Conservation (phyloP, 2,329 filamentous ascomycete genomes). For the Apiospora arundinis region DNA sequence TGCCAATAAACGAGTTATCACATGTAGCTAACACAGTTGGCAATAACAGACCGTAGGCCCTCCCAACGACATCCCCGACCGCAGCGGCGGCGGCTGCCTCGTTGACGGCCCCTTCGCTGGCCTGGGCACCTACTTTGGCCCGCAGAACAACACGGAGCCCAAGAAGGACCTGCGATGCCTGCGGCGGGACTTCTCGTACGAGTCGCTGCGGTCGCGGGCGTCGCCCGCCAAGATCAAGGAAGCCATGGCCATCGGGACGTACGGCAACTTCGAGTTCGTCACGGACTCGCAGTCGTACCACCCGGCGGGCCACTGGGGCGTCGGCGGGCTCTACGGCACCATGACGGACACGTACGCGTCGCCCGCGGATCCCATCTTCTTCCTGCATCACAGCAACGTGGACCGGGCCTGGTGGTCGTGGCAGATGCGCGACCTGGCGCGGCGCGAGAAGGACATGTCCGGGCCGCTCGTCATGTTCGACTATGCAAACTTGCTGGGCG, state of each 20-base stretch:
- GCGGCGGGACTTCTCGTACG: slow-evolving; percentile 16
- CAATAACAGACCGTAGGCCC: not conserved
- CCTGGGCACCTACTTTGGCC: not conserved
- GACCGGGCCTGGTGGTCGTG: slow-evolving; percentile 22
- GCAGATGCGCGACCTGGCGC: not conserved
- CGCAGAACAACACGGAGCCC: not conserved
- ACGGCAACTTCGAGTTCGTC: slow-evolving; percentile 10
- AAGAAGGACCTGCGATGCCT: not conserved
- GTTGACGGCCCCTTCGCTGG: not conserved
- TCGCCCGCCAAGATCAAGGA: not conserved
- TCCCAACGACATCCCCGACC: slow-evolving; percentile 16
- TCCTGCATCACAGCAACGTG: slow-evolving; percentile 20
- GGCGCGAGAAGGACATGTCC: slow-evolving; percentile 22
- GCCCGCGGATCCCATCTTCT: slow-evolving; percentile 23
- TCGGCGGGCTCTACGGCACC: slow-evolving; percentile 24
- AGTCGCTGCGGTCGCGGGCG: not conserved
- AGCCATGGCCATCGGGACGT: not conserved
- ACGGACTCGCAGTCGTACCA: slow-evolving; percentile 15
- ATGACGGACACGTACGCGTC: slow-evolving; percentile 24
- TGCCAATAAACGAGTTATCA: too few relatives aligned
- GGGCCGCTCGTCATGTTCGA: slow-evolving; percentile 24
- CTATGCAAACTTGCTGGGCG: slow-evolving; percentile 20
- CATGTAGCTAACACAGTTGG: not conserved
- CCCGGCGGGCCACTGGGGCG: slow-evolving; percentile 24
- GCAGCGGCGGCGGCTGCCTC: slow-evolving; percentile 14